Conservation (phyloP, 2,329 filamentous ascomycete genomes). For the Aspergillus neoniger region DNA sequence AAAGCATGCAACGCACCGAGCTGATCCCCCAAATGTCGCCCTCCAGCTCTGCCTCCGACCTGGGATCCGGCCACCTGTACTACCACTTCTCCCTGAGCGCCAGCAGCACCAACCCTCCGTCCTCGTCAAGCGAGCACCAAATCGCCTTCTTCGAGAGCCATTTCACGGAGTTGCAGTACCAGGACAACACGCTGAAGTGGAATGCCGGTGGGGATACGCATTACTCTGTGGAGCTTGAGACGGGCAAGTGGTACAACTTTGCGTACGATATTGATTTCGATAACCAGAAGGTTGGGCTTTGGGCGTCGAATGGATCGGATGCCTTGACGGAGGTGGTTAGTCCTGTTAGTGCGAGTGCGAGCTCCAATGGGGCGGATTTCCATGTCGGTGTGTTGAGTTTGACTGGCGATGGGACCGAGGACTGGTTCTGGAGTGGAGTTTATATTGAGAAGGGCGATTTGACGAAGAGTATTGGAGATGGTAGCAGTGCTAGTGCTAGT, state of each 20-base stretch:
- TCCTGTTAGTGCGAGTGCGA: conserved; percentile 62
- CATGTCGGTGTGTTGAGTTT: conserved; percentile 71
- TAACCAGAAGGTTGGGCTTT: conserved; percentile 64
- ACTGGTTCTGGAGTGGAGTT: conserved; percentile 71
- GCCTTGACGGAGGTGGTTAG: conserved; percentile 60
- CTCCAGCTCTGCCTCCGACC: conserved; percentile 47
- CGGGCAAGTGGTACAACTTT: conserved; percentile 72
- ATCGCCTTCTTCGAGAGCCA: conserved; percentile 64
- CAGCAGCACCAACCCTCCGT: conserved; percentile 60
- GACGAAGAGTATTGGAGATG: neutral
- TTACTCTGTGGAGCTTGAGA: conserved; percentile 58
- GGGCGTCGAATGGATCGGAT: conserved; percentile 66
- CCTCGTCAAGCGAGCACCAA: conserved; percentile 67
- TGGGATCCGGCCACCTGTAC: conserved; percentile 66
- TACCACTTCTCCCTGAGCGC: conserved; percentile 73
- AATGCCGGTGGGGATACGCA: conserved; percentile 61
- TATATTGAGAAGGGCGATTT: conserved; percentile 64
- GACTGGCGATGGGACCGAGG: conserved; percentile 60
- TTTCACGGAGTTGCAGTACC: conserved; percentile 74
- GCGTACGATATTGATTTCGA: conserved; percentile 73
- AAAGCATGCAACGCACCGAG: conserved; percentile 72
- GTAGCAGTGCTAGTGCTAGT: neutral
- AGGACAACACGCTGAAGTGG: conserved; percentile 64
- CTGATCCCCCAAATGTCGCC: conserved; percentile 68
- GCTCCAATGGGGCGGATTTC: conserved; percentile 70